Evolutionary conservation across 2,329 filamentous ascomycete genomes (phyloP).

Genomic region (Lasiodiplodia sp.): DNA sequence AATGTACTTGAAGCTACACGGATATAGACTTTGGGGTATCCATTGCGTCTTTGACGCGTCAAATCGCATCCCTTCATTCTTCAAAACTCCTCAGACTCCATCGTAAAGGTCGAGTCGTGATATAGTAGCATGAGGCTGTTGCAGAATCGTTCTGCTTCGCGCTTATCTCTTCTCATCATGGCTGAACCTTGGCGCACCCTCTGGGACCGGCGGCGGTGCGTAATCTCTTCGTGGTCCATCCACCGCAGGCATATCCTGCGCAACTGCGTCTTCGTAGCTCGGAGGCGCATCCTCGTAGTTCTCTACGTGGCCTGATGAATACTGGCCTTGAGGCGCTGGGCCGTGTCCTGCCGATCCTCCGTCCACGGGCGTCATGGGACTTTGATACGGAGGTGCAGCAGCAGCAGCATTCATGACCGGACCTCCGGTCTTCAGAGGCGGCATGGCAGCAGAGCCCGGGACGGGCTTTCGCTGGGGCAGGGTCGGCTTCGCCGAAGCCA

Average conservation of each 20-base stretch:
- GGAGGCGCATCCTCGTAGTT: constrained; percentile 79
- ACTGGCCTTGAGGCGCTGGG: constrained; percentile 35
- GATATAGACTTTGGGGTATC: constrained; percentile 11
- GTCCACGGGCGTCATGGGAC: constrained; percentile 20
- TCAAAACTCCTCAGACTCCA: background rate
- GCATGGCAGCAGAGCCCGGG: constrained; percentile 3
- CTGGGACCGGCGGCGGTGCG: constrained; percentile 51
- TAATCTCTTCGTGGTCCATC: constrained; percentile 76
- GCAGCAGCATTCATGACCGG: background rate
- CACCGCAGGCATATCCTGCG: constrained; percentile 76
- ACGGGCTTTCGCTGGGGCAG: constrained; percentile 25
- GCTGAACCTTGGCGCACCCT: constrained; percentile 46
- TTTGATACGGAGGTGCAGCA: constrained; percentile 13
- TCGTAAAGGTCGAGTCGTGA: background rate
- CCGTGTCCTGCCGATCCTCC: constrained; percentile 31
- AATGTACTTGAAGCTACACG: background rate
- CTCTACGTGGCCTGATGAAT: constrained; percentile 10
- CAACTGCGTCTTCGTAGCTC: constrained; percentile 93
- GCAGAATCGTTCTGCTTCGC: background rate
- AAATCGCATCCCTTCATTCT: background rate
- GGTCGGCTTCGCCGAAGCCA: constrained; percentile 45
- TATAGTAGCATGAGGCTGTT: background rate
- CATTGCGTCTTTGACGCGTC: background rate
- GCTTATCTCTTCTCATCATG: constrained; percentile 41
- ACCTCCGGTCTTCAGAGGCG: constrained; percentile 16